These are phyloP conservation scores for Hibiscus syriacus DNA, from an alignment of 345 rosid genomes.

Conservation along the genomic window DNA sequence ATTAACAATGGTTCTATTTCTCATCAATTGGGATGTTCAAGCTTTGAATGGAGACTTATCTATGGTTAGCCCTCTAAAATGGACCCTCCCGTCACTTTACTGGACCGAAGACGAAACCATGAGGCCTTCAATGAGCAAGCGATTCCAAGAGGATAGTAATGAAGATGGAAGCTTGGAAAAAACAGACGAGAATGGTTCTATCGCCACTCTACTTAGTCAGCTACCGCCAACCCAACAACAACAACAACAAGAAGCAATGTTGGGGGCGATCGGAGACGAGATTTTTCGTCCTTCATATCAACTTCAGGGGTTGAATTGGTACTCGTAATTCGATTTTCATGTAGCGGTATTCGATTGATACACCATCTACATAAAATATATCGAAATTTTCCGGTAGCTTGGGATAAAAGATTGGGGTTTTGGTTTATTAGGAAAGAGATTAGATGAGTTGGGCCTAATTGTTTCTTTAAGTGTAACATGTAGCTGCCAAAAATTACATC, in stretches of 20 bases:
- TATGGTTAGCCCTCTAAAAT: not conserved
- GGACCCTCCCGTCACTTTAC: not conserved
- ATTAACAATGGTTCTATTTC: not conserved
- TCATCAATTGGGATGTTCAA: not conserved
- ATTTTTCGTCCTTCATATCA: constrained; percentile 52
- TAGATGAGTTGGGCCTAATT: constrained; percentile 6
- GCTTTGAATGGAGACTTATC: not conserved
- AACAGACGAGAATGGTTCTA: constrained; percentile 32
- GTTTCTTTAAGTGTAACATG: constrained; percentile 5
- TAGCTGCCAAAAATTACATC: constrained; percentile 16
- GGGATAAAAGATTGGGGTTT: constrained; percentile 22
- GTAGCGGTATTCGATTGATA: not conserved
- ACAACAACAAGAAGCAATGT: constrained; percentile 26
- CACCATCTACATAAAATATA: not conserved
- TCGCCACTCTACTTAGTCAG: constrained; percentile 42
- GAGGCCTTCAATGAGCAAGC: constrained; percentile 41
- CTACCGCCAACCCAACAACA: constrained; percentile 45
- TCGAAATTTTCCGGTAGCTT: not conserved
- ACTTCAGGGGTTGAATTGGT: constrained; percentile 71
- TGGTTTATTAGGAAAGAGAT: constrained; percentile 17
- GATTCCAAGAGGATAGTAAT: constrained; percentile 31
- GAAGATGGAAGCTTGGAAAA: constrained; percentile 23
- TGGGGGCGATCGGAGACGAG: constrained; percentile 53
- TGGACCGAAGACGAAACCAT: not conserved
- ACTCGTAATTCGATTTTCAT: constrained; percentile 32